A percentile compares a stretch with the other conserved stretches of the same genome.
Conservation (phyloP, 306 rosid species). For the Glycine soja region DNA sequence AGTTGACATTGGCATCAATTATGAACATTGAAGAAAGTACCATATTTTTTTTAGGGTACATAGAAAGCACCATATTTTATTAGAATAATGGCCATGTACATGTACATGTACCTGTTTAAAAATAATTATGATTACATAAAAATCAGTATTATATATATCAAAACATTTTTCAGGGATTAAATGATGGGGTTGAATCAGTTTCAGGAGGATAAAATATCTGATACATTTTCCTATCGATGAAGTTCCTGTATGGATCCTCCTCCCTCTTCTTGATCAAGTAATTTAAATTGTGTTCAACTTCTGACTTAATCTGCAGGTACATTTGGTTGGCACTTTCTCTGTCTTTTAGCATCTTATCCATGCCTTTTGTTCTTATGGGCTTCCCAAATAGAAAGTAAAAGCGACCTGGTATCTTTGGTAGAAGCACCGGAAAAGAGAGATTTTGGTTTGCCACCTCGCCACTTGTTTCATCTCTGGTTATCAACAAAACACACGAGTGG, state of each 20-base stretch:
- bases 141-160: slow-evolving; percentile 6
- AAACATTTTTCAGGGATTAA: slow-evolving; percentile 63
- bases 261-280: slow-evolving; percentile 84
- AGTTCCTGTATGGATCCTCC: slow-evolving; percentile 87
- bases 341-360: slow-evolving; percentile 68
- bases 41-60: not conserved
- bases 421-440: slow-evolving; percentile 52
- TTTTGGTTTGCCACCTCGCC: slow-evolving; percentile 69
- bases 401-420: slow-evolving; percentile 88
- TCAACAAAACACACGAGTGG: too few relatives aligned
- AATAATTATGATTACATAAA: slow-evolving; percentile 1
- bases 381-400: slow-evolving; percentile 84
- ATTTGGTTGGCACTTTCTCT: slow-evolving; percentile 71
- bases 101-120: not conserved
- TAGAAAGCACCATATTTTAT: not conserved
- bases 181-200: slow-evolving; percentile 64
- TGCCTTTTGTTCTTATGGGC: slow-evolving; percentile 80
- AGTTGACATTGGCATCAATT: not conserved
- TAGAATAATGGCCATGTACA: not conserved
- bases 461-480: slow-evolving; percentile 54
- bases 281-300: slow-evolving; percentile 64
- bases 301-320: slow-evolving; percentile 79
- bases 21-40: not conserved
- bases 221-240: slow-evolving; percentile 68
- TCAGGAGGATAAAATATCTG: slow-evolving; percentile 56